These are phyloP conservation scores for Globisporangium middletonii DNA, from an alignment of 352 stramenopile species.

Conservation along the genomic window DNA sequence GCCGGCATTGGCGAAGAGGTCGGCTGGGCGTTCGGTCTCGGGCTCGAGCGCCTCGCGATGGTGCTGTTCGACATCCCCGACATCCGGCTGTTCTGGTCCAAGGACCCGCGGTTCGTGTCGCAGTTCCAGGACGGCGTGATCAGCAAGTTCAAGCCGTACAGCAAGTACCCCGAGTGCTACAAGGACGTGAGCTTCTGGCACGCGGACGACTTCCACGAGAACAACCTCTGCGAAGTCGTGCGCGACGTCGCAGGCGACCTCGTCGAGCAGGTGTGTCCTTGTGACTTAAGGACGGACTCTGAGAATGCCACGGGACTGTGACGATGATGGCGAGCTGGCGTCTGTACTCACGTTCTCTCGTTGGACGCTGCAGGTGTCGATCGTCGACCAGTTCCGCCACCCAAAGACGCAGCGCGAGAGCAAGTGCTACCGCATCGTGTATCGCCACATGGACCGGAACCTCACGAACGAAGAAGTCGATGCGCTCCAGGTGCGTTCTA, in stretches of 20 bases:
- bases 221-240: slow-evolving; percentile 98
- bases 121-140: slow-evolving; percentile 92
- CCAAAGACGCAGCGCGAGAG: slow-evolving; percentile 94
- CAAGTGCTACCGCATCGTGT: slow-evolving; percentile 98
- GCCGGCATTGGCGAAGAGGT: slow-evolving; percentile 78
- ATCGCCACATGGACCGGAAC: slow-evolving; percentile 97
- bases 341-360: no score
- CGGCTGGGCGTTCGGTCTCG: slow-evolving; percentile 98
- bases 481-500: slow-evolving; percentile 82
- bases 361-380: slow-evolving; percentile 22
- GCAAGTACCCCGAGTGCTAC: slow-evolving; percentile 97
- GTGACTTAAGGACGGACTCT: no score
- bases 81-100: slow-evolving; percentile 99
- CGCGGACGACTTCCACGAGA: slow-evolving; percentile 86
- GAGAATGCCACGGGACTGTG: no score
- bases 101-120: slow-evolving; percentile 92
- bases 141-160: slow-evolving; percentile 97
- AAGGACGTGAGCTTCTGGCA: slow-evolving; percentile 99
- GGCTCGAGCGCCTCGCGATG: slow-evolving; percentile 98
- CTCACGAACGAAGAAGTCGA: slow-evolving; percentile 99
- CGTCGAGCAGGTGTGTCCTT: slow-evolving; percentile 88
- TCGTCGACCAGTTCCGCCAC: slow-evolving; percentile 97
- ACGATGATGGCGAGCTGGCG: no score
- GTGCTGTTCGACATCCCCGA: slow-evolving; percentile 99
- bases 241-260: slow-evolving; percentile 95